phyloP scores from a whole-genome alignment of 371 early-diverging fungal genomes.

The Umbelopsis sp. region DNA sequence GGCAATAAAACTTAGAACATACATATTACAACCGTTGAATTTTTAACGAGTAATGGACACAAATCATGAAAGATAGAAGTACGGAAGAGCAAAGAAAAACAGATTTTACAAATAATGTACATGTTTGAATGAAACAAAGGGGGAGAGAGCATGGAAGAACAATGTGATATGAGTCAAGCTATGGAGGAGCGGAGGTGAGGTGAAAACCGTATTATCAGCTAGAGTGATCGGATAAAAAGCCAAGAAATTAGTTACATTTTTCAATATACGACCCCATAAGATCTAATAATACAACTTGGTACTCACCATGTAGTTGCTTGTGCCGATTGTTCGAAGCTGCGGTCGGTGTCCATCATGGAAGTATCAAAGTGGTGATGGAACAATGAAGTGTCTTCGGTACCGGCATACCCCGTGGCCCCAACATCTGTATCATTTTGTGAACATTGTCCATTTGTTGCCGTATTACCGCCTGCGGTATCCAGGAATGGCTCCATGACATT shows the following conservation, averaged over 20 bases:
- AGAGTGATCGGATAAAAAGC: not conserved
- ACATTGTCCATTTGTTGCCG: constrained; percentile 19
- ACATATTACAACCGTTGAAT: too few species aligned
- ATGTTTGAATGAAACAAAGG: not conserved
- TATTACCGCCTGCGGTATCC: constrained; percentile 52
- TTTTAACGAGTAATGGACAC: too few species aligned
- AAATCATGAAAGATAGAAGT: too few species aligned
- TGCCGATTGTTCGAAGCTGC: not conserved
- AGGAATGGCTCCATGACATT: constrained; percentile 60
- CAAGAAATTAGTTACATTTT: too few species aligned
- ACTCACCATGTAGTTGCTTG: not conserved
- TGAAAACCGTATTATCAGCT: not conserved
- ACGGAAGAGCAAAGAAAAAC: not conserved
- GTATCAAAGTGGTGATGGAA: constrained; percentile 7
- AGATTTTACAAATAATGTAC: constrained; percentile 2
- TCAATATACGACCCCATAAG: too few species aligned
- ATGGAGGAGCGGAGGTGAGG: too few species aligned
- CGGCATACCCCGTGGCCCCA: not conserved
- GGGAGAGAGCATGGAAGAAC: too few species aligned
- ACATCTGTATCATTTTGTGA: not conserved
- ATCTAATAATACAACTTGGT: not conserved
- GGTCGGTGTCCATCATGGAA: not conserved
- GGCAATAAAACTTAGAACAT: too few species aligned
- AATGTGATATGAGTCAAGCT: too few species aligned
- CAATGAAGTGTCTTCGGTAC: not conserved